Evolutionary conservation across 805 yeast species (phyloP).

Genomic region (Groenewaldozyma tartarivorans): DNA sequence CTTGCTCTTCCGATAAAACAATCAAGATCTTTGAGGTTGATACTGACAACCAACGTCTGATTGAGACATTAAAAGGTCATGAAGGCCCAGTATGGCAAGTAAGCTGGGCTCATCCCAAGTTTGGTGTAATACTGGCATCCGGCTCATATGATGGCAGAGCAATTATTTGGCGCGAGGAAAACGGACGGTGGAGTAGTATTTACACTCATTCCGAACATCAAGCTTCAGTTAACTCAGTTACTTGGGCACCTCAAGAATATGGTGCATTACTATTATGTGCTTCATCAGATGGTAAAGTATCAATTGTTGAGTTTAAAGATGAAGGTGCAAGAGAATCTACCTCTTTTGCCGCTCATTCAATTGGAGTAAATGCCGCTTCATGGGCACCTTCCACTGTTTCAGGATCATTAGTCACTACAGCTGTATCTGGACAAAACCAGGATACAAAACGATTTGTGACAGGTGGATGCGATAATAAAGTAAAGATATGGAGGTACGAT

Average conservation of each 20-base stretch:
- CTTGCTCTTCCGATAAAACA: slow-evolving; percentile 94
- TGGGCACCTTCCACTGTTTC: slow-evolving; percentile 40
- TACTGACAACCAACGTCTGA: slow-evolving; percentile 69
- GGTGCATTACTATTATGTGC: slow-evolving; percentile 88
- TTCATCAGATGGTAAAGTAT: slow-evolving; percentile 86
- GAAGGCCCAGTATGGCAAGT: slow-evolving; percentile 99
- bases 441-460: slow-evolving; percentile 58
- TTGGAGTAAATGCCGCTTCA: slow-evolving; percentile 89
- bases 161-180: slow-evolving; percentile 89
- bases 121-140: slow-evolving; percentile 88
- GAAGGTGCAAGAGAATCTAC: slow-evolving; percentile 58
- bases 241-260: slow-evolving; percentile 96
- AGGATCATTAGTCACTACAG: slow-evolving; percentile 25
- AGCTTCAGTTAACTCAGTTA: slow-evolving; percentile 88
- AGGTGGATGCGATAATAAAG: slow-evolving; percentile 92
- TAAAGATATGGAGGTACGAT: slow-evolving; percentile 79
- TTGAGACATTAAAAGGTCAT: slow-evolving; percentile 84
- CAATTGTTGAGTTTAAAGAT: slow-evolving; percentile 83
- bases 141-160: slow-evolving; percentile 95
- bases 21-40: slow-evolving; percentile 88
- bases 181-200: slow-evolving; percentile 77
- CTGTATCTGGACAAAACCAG: slow-evolving; percentile 18
- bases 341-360: slow-evolving; percentile 71
- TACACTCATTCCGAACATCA: slow-evolving; percentile 82
- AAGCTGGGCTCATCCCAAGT: slow-evolving; percentile 98